Percentiles rank a stretch among this genome's conserved stretches.
Evolutionary conservation across 2,329 filamentous ascomycete species (phyloP).

Genomic region (Penicillium nordicum): DNA sequence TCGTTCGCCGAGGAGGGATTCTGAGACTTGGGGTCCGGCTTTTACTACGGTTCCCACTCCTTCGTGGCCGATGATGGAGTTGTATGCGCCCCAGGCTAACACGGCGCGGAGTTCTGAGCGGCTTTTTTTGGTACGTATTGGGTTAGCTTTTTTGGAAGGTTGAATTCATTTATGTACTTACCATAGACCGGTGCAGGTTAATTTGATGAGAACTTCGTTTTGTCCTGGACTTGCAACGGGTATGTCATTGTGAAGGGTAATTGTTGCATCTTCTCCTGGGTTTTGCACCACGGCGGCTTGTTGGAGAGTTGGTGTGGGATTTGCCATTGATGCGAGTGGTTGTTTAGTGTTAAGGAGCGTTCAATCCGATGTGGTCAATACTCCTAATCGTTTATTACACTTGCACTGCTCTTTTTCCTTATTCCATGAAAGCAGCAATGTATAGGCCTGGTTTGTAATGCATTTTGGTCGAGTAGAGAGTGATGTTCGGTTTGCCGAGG

Average conservation of each 20-base stretch:
- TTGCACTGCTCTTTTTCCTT: background rate
- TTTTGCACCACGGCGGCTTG: slow-evolving; percentile 17
- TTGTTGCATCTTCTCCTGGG: slow-evolving; percentile 13
- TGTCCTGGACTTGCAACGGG: slow-evolving; percentile 14
- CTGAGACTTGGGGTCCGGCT: slow-evolving; percentile 11
- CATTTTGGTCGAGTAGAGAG: background rate
- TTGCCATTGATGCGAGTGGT: background rate
- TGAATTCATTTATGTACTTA: background rate
- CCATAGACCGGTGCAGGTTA: slow-evolving; percentile 25
- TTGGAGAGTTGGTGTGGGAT: slow-evolving; percentile 9
- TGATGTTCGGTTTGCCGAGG: slow-evolving; percentile 5
- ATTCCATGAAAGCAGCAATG: background rate
- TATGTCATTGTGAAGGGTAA: slow-evolving; percentile 13
- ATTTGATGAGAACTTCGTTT: slow-evolving; percentile 23
- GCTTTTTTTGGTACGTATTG: slow-evolving; percentile 1
- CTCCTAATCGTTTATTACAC: background rate
- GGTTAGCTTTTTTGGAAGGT: background rate
- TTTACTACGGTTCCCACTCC: slow-evolving; percentile 22
- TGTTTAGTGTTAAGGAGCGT: background rate
- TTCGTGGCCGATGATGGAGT: slow-evolving; percentile 29
- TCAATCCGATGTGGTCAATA: background rate
- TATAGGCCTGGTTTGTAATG: background rate
- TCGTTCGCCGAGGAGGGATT: slow-evolving; percentile 14
- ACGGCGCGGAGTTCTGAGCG: slow-evolving; percentile 27
- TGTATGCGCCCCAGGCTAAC: slow-evolving; percentile 21